phyloP scores from a whole-genome alignment of 164 flowering plant genomes.

The Pachysandra terminalis region DNA sequence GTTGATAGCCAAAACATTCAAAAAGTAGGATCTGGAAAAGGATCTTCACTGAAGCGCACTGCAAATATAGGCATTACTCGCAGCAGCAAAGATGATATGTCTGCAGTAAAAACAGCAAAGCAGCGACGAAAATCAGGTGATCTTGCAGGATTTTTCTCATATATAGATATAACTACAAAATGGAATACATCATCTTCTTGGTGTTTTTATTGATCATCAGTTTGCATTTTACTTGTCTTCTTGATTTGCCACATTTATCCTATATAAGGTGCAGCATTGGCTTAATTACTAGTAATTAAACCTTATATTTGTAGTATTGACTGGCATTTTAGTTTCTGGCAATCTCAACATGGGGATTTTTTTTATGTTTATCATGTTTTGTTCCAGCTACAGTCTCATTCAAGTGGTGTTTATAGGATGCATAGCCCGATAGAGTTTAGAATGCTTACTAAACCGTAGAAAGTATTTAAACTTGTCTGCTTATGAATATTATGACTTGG shows the following conservation, averaged over 20 bases:
- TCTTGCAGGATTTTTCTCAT: background rate
- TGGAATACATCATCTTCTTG: background rate
- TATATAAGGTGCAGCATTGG: background rate
- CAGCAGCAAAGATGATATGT: constrained; percentile 46
- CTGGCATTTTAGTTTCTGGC: background rate
- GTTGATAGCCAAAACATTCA: constrained; percentile 68
- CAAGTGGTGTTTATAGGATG: background rate
- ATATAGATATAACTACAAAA: background rate
- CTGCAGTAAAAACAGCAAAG: constrained; percentile 43
- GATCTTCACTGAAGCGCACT: constrained; percentile 52
- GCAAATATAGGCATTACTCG: constrained; percentile 42
- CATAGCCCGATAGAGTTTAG: background rate
- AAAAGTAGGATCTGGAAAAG: constrained; percentile 62
- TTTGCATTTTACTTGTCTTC: no score
- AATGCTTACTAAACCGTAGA: background rate
- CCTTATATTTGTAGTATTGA: background rate
- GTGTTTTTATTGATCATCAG: background rate
- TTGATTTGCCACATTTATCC: no score
- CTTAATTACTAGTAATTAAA: background rate
- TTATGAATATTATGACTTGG: background rate
- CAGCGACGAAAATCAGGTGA: constrained; percentile 71
- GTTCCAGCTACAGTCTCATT: background rate
- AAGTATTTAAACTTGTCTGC: background rate
- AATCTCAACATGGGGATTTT: background rate
- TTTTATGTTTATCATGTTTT: background rate